Evolutionary conservation across 352 stramenopile genomes (phyloP), one percentile per base, ranked within the genome.

Genomic region (Globisporangium apiculatum): DNA sequence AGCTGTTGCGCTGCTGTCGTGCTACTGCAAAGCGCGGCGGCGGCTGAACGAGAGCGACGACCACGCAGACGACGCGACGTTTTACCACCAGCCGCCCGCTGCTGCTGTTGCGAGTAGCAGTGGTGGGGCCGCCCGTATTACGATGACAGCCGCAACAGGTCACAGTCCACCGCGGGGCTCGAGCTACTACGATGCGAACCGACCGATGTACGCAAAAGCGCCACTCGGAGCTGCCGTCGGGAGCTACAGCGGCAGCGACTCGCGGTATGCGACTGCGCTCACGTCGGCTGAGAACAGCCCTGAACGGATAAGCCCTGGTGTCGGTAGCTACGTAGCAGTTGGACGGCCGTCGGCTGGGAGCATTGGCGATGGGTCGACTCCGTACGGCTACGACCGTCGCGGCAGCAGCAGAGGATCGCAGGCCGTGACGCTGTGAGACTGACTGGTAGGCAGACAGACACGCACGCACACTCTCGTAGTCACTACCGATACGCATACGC

Each of bases 1-100:
- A 2, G 62, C 76, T 31, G 65, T 81, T 17, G 72, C 74, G 57
- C 66, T 84, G 53, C 65, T 84, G 53, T 77, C 72, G 42, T 84
- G 74, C 64, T 84, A 81, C 61, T 84, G 74, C 61, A 79, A 79
- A 57, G 72, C 74, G 12, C 67, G 72, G 3, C 73, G 70, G 50
- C 74, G 72, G 4, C 57, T 84, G 36, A 65, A 76, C 48, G 74
- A 81, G 54, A 79, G 79, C 52, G 74, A 84, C 40, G 66, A 75
- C 35, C 58, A 71, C 10, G 65, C 75, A 14, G 67, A 67, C 7
- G 69, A 84, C 54, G 64, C 53, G 5, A 73, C 46, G 15, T 84
- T 73, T 48, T 81, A 81, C 47, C 66, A 76, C 54, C 71, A 72
- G 61, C 62, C 61, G 31, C 60, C 67, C 41, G 55, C 60, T 17